Conservation (phyloP, 139 green algal species). For the Edaphochlamys debaryana region DNA sequence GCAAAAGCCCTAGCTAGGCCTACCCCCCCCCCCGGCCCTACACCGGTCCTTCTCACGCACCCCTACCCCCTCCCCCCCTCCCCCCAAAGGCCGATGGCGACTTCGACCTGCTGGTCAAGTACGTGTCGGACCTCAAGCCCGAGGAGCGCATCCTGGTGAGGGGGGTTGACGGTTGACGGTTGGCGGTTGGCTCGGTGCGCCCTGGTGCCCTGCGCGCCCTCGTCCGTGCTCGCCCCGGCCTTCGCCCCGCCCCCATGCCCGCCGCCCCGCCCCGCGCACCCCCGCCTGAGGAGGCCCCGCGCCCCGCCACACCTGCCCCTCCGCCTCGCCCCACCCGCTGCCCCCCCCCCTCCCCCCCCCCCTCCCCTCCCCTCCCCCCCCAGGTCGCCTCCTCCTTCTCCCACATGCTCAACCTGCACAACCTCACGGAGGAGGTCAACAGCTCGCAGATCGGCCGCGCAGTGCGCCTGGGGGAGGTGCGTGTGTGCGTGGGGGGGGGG, state of each 20-base stretch:
- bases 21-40: too few relatives aligned
- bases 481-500: neutral
- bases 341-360: neutral
- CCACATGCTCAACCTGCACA: conserved; percentile 95
- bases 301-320: too few relatives aligned
- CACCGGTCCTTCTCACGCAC: too few relatives aligned
- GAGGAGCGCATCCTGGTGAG: conserved; percentile 88
- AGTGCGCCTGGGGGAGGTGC: conserved; percentile 77
- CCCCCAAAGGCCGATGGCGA: conserved; percentile 64
- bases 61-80: neutral
- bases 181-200: too few relatives aligned
- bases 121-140: conserved; percentile 75
- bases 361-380: neutral
- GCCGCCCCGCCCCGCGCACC: too few relatives aligned
- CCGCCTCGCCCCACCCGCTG: too few relatives aligned
- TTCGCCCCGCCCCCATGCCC: too few relatives aligned
- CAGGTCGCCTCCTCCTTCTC: conserved; percentile 87
- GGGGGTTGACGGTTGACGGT: neutral
- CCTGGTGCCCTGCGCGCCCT: too few relatives aligned
- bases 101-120: conserved; percentile 86
- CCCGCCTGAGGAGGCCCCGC: too few relatives aligned
- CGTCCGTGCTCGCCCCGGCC: too few relatives aligned
- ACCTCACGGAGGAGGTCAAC: conserved; percentile 84
- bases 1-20: too few relatives aligned
- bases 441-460: conserved; percentile 77